Percentiles rank a stretch among this genome's conserved stretches.
Conservation (phyloP, 208 protist genomes). For the Borovskyia barvae region DNA sequence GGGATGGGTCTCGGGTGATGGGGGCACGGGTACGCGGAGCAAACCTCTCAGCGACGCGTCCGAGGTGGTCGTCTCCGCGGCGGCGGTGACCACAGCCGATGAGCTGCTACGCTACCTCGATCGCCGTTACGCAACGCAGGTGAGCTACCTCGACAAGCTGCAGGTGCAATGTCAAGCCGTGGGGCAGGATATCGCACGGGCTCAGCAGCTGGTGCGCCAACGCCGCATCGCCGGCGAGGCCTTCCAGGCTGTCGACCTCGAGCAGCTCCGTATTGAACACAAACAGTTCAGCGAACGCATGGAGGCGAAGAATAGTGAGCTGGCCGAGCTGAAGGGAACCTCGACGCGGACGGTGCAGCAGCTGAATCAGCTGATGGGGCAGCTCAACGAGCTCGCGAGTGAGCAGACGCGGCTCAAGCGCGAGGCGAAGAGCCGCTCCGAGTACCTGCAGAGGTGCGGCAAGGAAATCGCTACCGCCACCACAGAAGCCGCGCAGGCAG, state of each 20-base stretch:
- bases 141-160: constrained; percentile 87
- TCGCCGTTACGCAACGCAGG: constrained; percentile 57
- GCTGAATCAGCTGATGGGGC: constrained; percentile 88
- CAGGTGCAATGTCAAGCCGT: constrained; percentile 72
- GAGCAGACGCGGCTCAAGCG: constrained; percentile 85
- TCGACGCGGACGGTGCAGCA: constrained; percentile 93
- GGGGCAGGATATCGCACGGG: constrained; percentile 76
- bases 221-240: constrained; percentile 90
- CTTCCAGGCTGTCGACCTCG: constrained; percentile 94
- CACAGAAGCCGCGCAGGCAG: constrained; percentile 61
- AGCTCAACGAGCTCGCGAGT: constrained; percentile 75
- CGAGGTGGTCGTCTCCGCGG: constrained; percentile 6
- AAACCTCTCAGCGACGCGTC: background rate
- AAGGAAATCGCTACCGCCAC: constrained; percentile 67
- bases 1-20: background rate
- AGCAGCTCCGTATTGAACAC: constrained; percentile 96
- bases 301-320: constrained; percentile 92
- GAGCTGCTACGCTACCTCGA: constrained; percentile 86
- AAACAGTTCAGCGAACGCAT: constrained; percentile 94
- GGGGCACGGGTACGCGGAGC: background rate
- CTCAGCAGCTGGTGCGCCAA: constrained; percentile 86
- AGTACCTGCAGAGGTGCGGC: constrained; percentile 66
- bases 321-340: constrained; percentile 93
- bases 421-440: constrained; percentile 78
- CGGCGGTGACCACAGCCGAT: constrained; percentile 56